Evolutionary conservation across 805 yeast genomes (phyloP).

Genomic region (Soucietia sequanensis): DNA sequence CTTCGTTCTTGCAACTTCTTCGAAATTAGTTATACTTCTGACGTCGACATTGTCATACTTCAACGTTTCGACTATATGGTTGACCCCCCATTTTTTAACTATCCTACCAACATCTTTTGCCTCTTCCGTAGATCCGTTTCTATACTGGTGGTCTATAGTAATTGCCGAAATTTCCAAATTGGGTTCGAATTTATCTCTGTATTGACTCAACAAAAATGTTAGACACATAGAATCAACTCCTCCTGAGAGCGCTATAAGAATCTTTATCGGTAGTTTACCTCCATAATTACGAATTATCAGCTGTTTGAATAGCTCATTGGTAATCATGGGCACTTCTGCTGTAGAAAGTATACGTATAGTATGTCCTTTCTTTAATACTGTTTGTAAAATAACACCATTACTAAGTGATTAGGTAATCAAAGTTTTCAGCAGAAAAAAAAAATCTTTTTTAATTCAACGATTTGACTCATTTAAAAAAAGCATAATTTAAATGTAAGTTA

Average conservation of each 20-base stretch:
- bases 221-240: constrained; percentile 82
- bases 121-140: constrained; percentile 50
- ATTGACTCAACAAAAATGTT: constrained; percentile 46
- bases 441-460: too few relatives aligned
- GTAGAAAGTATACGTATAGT: too few relatives aligned
- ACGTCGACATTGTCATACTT: constrained; percentile 23
- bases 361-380: too few relatives aligned
- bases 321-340: too few relatives aligned
- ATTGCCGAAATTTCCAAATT: constrained; percentile 47
- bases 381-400: too few relatives aligned
- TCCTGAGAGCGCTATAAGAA: constrained; percentile 69
- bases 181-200: constrained; percentile 24
- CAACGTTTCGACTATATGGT: constrained; percentile 29
- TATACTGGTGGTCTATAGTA: constrained; percentile 63
- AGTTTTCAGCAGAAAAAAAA: too few relatives aligned
- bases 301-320: not conserved
- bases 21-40: constrained; percentile 41
- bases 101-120: constrained; percentile 41
- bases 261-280: constrained; percentile 19
- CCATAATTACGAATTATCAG: too few relatives aligned
- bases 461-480: not conserved
- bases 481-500: too few relatives aligned
- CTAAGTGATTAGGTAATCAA: too few relatives aligned
- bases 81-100: constrained; percentile 32
- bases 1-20: constrained; percentile 56